These are phyloP conservation scores for Apiospora arundinis DNA, from an alignment of 2,329 filamentous ascomycete genomes.

Conservation along the genomic window DNA sequence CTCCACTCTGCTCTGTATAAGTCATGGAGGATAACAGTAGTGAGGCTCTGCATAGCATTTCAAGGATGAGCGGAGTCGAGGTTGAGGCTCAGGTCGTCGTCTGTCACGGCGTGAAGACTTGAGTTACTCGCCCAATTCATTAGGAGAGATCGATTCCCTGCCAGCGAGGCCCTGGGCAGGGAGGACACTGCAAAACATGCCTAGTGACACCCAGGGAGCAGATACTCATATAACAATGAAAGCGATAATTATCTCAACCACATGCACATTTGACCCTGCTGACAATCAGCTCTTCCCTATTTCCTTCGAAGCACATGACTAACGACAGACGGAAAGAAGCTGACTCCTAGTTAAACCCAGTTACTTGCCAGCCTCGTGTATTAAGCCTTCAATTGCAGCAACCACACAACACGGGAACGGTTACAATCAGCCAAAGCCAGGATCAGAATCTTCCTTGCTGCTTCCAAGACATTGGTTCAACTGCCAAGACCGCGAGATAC, in stretches of 20 bases:
- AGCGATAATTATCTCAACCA: background rate
- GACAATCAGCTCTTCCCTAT: background rate
- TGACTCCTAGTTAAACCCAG: background rate
- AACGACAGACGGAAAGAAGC: rapidly evolving
- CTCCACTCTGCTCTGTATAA: slow-evolving; percentile 4
- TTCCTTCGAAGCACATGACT: background rate
- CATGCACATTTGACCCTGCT: background rate
- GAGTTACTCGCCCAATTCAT: background rate
- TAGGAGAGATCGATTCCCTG: background rate
- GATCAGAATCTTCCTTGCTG: slow-evolving; percentile 12
- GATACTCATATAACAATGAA: background rate
- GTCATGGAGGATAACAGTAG: background rate
- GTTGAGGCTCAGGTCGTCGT: background rate
- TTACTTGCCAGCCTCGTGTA: background rate
- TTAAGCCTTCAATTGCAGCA: background rate
- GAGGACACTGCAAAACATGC: background rate
- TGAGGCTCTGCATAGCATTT: background rate
- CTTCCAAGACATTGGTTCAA: background rate
- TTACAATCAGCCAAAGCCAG: background rate
- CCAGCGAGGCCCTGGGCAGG: background rate
- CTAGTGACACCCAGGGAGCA: background rate
- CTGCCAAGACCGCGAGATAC: slow-evolving; percentile 3
- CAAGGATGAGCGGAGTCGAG: background rate
- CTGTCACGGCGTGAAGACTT: background rate
- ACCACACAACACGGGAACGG: background rate